Percentiles rank a stretch among this genome's conserved stretches.
These are phyloP conservation scores for Cercospora beticola DNA, from an alignment of 2,329 filamentous ascomycete genomes.

Conservation along the genomic window DNA sequence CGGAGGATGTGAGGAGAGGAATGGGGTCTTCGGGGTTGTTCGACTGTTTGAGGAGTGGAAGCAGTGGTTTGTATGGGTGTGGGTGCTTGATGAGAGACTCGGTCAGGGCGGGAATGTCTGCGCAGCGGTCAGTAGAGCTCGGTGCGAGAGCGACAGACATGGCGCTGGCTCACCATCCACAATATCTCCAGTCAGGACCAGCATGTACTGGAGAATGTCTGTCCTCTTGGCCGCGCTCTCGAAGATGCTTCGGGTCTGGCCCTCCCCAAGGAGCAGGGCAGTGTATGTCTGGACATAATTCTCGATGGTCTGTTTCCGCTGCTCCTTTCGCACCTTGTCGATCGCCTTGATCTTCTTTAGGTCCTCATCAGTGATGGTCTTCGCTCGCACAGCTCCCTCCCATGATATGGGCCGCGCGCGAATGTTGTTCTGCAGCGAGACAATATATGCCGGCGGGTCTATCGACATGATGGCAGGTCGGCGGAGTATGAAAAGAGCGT, in stretches of 20 bases:
- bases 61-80: constrained; percentile 72
- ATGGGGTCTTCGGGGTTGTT: constrained; percentile 82
- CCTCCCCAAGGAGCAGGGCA: constrained; percentile 71
- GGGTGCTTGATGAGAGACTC: constrained; percentile 72
- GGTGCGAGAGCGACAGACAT: too few relatives aligned
- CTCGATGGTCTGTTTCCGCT: constrained; percentile 79
- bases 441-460: constrained; percentile 83
- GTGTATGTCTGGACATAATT: constrained; percentile 77
- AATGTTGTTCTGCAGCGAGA: constrained; percentile 94
- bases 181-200: constrained; percentile 84
- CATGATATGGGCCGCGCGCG: constrained; percentile 93
- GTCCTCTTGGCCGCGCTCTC: constrained; percentile 80
- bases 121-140: constrained; percentile 6
- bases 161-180: constrained; percentile 66
- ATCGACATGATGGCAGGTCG: constrained; percentile 67
- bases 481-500: not conserved
- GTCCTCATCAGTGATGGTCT: constrained; percentile 90
- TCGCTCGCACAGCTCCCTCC: constrained; percentile 92
- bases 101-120: constrained; percentile 77
- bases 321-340: constrained; percentile 92
- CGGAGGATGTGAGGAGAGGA: constrained; percentile 83
- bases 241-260: constrained; percentile 66
- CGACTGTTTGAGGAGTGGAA: constrained; percentile 80
- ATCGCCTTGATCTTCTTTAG: constrained; percentile 94
- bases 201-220: constrained; percentile 91